Percentiles rank a stretch among this genome's conserved stretches.
phyloP scores from a whole-genome alignment of 192 early-diverging fungal species.

The Helicostylum pulchrum region DNA sequence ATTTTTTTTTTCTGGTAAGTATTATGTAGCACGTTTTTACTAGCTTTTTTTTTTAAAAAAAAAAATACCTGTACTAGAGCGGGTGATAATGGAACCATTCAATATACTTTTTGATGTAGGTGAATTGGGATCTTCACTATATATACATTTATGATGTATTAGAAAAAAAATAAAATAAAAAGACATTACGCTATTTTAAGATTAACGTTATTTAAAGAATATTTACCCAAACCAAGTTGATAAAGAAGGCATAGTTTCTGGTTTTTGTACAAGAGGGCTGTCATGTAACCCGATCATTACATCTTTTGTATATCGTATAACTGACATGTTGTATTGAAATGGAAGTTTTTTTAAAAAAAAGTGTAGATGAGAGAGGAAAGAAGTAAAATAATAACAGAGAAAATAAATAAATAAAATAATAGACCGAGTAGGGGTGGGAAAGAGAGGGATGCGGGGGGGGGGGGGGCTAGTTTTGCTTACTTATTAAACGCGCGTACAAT shows the following conservation, averaged over 20 bases:
- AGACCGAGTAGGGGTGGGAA: too few species aligned
- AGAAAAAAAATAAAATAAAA: background rate
- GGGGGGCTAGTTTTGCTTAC: too few species aligned
- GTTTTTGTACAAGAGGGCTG: conserved; percentile 33
- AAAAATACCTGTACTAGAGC: conserved; percentile 21
- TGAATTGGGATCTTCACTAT: conserved; percentile 20
- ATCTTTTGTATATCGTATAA: conserved; percentile 33
- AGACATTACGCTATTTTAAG: too few species aligned
- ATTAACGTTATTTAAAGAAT: background rate
- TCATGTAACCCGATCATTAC: conserved; percentile 25
- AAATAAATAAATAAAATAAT: too few species aligned
- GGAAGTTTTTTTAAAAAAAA: background rate
- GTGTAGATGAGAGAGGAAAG: too few species aligned
- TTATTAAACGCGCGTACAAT: too few species aligned
- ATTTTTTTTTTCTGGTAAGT: background rate
- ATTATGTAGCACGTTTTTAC: background rate
- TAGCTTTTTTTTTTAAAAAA: background rate
- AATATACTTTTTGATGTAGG: conserved; percentile 20
- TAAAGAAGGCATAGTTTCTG: conserved; percentile 29
- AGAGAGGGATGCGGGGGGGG: too few species aligned
- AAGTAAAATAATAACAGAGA: too few species aligned
- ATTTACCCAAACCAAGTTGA: conserved; percentile 33
- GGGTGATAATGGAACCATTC: conserved; percentile 16
- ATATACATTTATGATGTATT: too few species aligned
- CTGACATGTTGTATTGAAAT: background rate